Evolutionary conservation across 2,329 filamentous ascomycete genomes (phyloP), one percentile per base, ranked within the genome.

Genomic region (Arthrobotrys conoides): DNA sequence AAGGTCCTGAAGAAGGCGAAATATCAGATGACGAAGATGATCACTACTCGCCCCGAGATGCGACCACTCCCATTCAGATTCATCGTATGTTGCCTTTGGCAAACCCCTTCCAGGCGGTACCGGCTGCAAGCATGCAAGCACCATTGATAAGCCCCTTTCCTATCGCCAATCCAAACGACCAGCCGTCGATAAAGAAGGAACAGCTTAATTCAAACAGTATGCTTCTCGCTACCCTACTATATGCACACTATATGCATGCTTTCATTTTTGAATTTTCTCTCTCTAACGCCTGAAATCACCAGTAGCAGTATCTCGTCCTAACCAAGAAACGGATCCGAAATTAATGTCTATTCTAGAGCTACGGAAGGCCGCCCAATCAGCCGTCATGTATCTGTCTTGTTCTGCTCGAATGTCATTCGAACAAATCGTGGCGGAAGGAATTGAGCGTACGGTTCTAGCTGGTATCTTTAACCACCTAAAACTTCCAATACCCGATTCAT

Each of bases 391-490:
- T 44, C 85, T 94, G 2, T 64, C 76, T 44, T 88, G 86, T 85
- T 86, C 87, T 0, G 83, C 92, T 76, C 91, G 93, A 61, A 89
- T 96, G 73, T 89, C 89, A 20, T 97, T 91, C 82, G 87, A 91
- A 69, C 88, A 93, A 76, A 91, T 95, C 71, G 86, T 94, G 12
- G 87, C 90, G 10, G 92, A 95, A 83, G 92, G 93, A 0, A 87
- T 95, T 49, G 88, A 94, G 81, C 86, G 88, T 41, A 84, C 84
- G 0, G 83, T 93, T 10, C 85, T 97, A 41, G 88, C 87, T 71
- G 83, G 85, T 33, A 86, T 96, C 0, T 96, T 94, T 81, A 85
- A 87, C 27, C 90, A 93, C 20, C 85, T 96, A 2, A 90, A 90
- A 2, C 86, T 94, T 30, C 82, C 80, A 63, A 82, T 83, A 33